Evolutionary conservation across 176 grass and related monocot genomes (phyloP), one percentile per base, ranked within the genome.

Genomic region (Oryza nivara): DNA sequence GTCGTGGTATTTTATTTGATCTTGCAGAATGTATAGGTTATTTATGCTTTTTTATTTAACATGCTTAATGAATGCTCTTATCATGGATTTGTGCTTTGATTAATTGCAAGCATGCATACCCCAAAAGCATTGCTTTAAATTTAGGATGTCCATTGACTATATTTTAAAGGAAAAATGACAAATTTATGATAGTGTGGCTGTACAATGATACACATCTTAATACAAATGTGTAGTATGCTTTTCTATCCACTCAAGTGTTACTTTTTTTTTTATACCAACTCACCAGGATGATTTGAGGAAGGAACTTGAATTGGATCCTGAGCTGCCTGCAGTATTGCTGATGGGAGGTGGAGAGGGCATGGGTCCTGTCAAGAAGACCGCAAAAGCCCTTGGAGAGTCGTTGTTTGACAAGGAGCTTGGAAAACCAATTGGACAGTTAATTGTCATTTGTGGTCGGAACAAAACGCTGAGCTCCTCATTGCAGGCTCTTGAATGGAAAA

Each of bases 341-440:
- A 98, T 98, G 96, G 96, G 96, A 74, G 96, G 96, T 67, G 96
- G 96, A 69, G 96, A 99, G 85, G 96, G 96, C 77, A 99, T 99
- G 96, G 96, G 96, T 74, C 96, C 96, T 65, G 96, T 99, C 68
- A 99, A 99, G 86, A 92, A 92, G 81, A 99, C 96, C 3, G 96
- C 93, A 14, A 94, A 80, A 80, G 96, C 96, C 43, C 96, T 99
- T 82, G 96, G 91, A 58, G 93, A 96, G 64, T 88, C 67, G 45
- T 80, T 99, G 54, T 99, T 99, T 77, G 84, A 96, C 65, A 88
- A 94, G 49, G 96, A 96, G 48, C 60, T 54, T 8, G 87, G 90
- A 67, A 95, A 94, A 66, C 89, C 93, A 68, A 96, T 99, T 28
- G 96, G 96, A 41, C 96, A 99, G 65, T 91, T 99, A 73, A 86